phyloP scores from a whole-genome alignment of 2,329 filamentous ascomycete genomes.

The Zasmidium angulare region DNA sequence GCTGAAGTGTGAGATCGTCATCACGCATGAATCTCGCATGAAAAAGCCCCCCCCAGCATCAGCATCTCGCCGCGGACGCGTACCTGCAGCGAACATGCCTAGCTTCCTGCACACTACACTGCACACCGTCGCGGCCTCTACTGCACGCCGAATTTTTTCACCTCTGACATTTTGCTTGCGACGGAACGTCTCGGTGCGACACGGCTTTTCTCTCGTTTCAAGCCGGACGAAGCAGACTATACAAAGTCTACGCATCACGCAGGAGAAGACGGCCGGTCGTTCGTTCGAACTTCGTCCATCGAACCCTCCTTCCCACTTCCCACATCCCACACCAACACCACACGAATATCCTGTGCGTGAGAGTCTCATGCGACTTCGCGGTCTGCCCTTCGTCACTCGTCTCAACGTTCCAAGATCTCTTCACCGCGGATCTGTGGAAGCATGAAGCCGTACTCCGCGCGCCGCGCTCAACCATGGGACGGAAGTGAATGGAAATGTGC shows the following conservation, averaged over 20 bases:
- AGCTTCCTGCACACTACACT: neutral
- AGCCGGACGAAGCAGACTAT: no score
- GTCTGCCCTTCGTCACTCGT: no score
- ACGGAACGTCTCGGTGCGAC: no score
- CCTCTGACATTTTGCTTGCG: neutral
- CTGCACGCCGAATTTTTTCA: neutral
- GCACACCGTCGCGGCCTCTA: neutral
- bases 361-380: neutral
- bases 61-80: neutral
- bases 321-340: no score
- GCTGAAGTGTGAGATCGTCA: neutral
- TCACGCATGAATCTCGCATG: neutral
- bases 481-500: no score
- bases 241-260: no score
- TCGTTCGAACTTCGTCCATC: no score
- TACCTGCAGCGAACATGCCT: neutral
- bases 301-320: no score
- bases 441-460: neutral
- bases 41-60: neutral
- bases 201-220: neutral
- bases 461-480: neutral
- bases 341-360: no score
- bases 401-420: neutral
- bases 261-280: no score
- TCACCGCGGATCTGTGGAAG: neutral